These are phyloP conservation scores for Begonia peltatifolia DNA, from an alignment of 306 rosid genomes.

Conservation along the genomic window DNA sequence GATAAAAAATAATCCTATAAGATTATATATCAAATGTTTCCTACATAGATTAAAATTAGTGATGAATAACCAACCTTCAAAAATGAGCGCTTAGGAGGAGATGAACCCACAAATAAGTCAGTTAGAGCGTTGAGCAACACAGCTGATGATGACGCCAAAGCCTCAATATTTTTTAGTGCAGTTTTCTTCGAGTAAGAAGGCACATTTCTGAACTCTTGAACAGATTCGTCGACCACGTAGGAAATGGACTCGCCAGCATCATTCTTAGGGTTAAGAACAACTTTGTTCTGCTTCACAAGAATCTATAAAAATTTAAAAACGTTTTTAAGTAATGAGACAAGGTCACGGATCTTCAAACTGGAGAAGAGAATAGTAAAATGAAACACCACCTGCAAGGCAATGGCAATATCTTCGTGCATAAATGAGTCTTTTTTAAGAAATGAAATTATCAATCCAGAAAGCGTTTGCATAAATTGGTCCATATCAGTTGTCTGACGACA, in stretches of 20 bases:
- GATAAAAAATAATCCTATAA: too few species aligned
- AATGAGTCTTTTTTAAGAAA: slow-evolving; percentile 59
- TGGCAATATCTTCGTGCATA: slow-evolving; percentile 56
- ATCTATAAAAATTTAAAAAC: slow-evolving; percentile 25
- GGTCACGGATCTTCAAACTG: not conserved
- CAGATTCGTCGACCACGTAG: slow-evolving; percentile 17
- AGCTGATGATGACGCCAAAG: slow-evolving; percentile 46
- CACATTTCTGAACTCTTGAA: slow-evolving; percentile 16
- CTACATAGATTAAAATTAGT: not conserved
- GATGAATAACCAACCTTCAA: slow-evolving; percentile 45
- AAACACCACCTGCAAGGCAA: slow-evolving; percentile 53
- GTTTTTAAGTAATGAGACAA: too few species aligned
- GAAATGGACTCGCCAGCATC: slow-evolving; percentile 15
- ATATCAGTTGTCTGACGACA: slow-evolving; percentile 74
- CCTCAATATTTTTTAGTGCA: slow-evolving; percentile 56
- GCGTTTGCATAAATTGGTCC: slow-evolving; percentile 24
- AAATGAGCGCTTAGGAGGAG: slow-evolving; percentile 23
- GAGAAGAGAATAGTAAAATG: slow-evolving; percentile 4
- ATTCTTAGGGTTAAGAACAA: slow-evolving; percentile 31
- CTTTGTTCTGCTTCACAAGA: slow-evolving; percentile 73
- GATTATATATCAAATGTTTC: too few species aligned
- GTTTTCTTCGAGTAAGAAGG: slow-evolving; percentile 62
- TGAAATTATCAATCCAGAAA: slow-evolving; percentile 36
- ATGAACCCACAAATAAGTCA: slow-evolving; percentile 51
- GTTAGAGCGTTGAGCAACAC: slow-evolving; percentile 48